Evolutionary conservation across 345 rosid species (phyloP).

Genomic region (Eucalyptus melliodora): DNA sequence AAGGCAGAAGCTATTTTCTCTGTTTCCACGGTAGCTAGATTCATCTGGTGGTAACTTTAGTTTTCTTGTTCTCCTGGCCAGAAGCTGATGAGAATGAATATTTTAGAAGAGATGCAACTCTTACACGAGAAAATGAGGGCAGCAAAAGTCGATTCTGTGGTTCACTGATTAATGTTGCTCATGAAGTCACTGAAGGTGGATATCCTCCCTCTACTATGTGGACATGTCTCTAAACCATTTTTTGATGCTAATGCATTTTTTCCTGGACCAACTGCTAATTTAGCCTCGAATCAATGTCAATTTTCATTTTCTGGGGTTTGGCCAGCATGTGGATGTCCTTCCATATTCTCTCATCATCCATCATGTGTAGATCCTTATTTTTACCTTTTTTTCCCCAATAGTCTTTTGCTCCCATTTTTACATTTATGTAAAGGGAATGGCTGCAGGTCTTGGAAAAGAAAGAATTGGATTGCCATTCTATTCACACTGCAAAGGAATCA

Average conservation of each 20-base stretch:
- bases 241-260: not conserved
- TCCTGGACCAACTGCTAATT: not conserved
- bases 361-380: not conserved
- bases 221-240: not conserved
- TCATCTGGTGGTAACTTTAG: not conserved
- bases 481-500: slow-evolving; percentile 13
- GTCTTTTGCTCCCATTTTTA: not conserved
- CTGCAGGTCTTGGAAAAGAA: slow-evolving; percentile 39
- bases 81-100: slow-evolving; percentile 26
- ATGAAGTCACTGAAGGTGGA: slow-evolving; percentile 36
- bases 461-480: slow-evolving; percentile 29
- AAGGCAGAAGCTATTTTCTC: not conserved
- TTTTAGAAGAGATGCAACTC: slow-evolving; percentile 14
- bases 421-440: not conserved
- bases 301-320: not conserved
- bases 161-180: slow-evolving; percentile 28
- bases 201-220: not conserved
- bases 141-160: slow-evolving; percentile 14
- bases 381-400: not conserved
- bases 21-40: not conserved
- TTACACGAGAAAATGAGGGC: slow-evolving; percentile 22
- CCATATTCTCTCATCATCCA: not conserved
- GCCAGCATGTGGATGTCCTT: not conserved
- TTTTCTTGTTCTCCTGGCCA: not conserved
- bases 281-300: not conserved